Base-by-base conservation (phyloP, 2,329 filamentous ascomycete genomes). In the Trichoderma hamatum region DNA sequence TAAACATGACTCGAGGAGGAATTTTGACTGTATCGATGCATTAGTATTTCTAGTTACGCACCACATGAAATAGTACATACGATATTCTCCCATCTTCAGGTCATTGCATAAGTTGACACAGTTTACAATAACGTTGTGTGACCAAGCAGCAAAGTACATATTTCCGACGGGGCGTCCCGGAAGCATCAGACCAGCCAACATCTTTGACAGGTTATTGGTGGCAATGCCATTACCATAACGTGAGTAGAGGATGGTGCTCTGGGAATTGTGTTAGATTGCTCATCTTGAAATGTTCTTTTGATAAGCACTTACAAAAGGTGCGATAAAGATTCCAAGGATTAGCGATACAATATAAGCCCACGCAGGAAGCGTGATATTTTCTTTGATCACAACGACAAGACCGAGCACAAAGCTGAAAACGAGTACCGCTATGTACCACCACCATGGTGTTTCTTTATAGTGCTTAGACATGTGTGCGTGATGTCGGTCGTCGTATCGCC, bases 131-230 rank as follows among this genome's bases (percentile, higher is more conserved):
- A 88, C 84, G 46, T 84, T 86, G 75, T 88, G 86, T 1, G 85
- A 88, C 85, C 85, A 88, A 13, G 83, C 82, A 9, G 85, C 83
- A 73, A 87, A 87, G 74, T 87, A 87, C 83, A 87, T 85, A 75
- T 87, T 87, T 2, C 84, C 85, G 5, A 87, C 72, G 0, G 85
- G 85, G 1, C 82, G 81, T 1, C 80, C 83, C 1, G 85, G 85
- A 2, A 86, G 71, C 69, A 85, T 76, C 3, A 86, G 77, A 62
- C 85, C 85, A 0, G 82, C 85, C 59, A 88, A 69, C 84, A 87
- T 85, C 71, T 87, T 87, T 24, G 85, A 87, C 49, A 88, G 69
- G 68, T 88, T 86, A 73, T 88, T 88, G 2, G 85, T 88, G 9
- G 84, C 84, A 39, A 88, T 87, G 14, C 86, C 86, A 56, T 84